A percentile compares a stretch with the other conserved stretches of the same genome.
phyloP scores from a whole-genome alignment of 371 early-diverging fungal genomes.

The Rhizopus delemar region DNA sequence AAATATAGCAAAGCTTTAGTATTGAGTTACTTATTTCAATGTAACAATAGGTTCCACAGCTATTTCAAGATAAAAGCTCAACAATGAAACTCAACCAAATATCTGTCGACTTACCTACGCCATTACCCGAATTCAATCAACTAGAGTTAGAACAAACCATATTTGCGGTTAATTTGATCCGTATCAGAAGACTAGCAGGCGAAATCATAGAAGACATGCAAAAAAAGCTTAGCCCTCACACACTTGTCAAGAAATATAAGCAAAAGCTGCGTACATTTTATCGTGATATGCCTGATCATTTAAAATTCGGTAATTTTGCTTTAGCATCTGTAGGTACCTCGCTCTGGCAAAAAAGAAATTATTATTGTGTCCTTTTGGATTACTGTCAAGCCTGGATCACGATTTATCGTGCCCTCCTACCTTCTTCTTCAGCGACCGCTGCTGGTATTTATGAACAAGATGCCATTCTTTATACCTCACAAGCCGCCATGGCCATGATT shows the following conservation, averaged over 20 bases:
- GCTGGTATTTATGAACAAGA: conserved; percentile 3
- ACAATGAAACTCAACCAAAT: conserved; percentile 24
- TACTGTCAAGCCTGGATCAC: conserved; percentile 38
- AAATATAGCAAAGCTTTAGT: neutral
- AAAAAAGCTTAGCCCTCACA: conserved; percentile 10
- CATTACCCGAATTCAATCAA: conserved; percentile 22
- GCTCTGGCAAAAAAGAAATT: conserved; percentile 26
- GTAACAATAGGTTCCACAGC: conserved; percentile 13
- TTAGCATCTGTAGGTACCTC: conserved; percentile 7
- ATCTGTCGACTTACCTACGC: conserved; percentile 23
- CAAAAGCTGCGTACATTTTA: conserved; percentile 10
- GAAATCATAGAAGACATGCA: conserved; percentile 14
- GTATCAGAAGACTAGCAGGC: conserved; percentile 19
- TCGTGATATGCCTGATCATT: neutral
- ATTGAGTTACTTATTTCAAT: conserved; percentile 12
- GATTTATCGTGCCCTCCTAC: conserved; percentile 21
- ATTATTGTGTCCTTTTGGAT: conserved; percentile 34
- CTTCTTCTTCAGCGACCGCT: conserved; percentile 4
- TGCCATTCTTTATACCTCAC: conserved; percentile 30
- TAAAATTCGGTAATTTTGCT: conserved; percentile 5
- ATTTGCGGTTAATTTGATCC: conserved; percentile 26
- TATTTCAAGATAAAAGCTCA: conserved; percentile 22
- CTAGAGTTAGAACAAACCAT: conserved; percentile 29
- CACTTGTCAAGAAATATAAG: conserved; percentile 8
- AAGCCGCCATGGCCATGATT: conserved; percentile 34